Conservation (phyloP, 768 basidiomycete genomes). For the Cystobasidium onofrii region DNA sequence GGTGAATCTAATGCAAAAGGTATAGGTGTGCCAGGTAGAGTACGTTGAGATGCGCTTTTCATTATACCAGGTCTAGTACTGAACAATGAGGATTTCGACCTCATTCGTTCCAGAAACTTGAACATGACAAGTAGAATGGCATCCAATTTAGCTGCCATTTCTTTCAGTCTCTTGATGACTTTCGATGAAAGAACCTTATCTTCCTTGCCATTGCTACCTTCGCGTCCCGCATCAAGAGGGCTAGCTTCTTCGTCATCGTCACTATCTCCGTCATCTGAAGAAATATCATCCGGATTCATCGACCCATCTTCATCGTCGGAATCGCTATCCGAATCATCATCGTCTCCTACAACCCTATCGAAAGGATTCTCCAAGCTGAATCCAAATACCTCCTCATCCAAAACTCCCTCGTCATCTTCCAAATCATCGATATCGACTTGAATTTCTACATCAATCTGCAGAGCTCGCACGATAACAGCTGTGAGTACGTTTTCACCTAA, state of each 20-base stretch:
- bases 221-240: slow-evolving; percentile 27
- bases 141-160: slow-evolving; percentile 88
- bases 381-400: slow-evolving; percentile 33
- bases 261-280: slow-evolving; percentile 56
- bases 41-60: neutral
- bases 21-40: neutral
- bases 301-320: slow-evolving; percentile 23
- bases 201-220: slow-evolving; percentile 38
- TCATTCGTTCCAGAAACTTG: slow-evolving; percentile 61
- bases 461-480: slow-evolving; percentile 82
- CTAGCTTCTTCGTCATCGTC: slow-evolving; percentile 35
- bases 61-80: neutral
- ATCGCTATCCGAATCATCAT: slow-evolving; percentile 38
- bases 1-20: neutral
- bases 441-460: slow-evolving; percentile 95
- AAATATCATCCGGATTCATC: slow-evolving; percentile 55
- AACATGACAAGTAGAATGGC: slow-evolving; percentile 75
- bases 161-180: slow-evolving; percentile 59
- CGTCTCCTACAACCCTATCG: slow-evolving; percentile 32
- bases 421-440: slow-evolving; percentile 90
- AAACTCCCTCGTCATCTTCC: slow-evolving; percentile 56
- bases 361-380: slow-evolving; percentile 33
- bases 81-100: slow-evolving; percentile 13
- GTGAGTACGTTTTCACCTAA: slow-evolving; percentile 70
- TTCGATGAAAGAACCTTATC: slow-evolving; percentile 35